Conservation (phyloP, 352 stramenopile species). For the Phytophthora idaei region DNA sequence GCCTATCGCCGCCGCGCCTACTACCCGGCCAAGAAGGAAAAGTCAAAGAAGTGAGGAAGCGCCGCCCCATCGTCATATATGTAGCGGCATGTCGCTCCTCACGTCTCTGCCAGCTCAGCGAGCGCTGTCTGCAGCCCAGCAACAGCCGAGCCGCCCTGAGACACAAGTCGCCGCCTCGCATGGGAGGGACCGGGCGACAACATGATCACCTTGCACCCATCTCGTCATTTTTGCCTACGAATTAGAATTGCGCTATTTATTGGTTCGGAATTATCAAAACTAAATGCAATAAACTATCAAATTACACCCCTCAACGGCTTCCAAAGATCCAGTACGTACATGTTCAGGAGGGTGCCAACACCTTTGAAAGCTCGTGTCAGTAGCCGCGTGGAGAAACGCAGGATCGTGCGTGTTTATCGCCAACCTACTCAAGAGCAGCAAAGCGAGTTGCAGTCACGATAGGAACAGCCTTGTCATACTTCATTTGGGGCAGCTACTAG, state of each 20-base stretch:
- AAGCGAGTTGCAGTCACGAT: background rate
- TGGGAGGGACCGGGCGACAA: slow-evolving; percentile 12
- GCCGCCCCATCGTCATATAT: slow-evolving; percentile 4
- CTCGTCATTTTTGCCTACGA: slow-evolving; percentile 16
- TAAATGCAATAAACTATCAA: slow-evolving; percentile 28
- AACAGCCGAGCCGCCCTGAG: slow-evolving; percentile 14
- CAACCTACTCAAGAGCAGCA: background rate
- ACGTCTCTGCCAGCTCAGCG: slow-evolving; percentile 8
- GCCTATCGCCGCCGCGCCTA: slow-evolving; percentile 50
- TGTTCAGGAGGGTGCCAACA: no score
- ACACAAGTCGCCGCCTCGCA: slow-evolving; percentile 12
- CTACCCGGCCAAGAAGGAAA: slow-evolving; percentile 42
- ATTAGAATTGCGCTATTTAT: slow-evolving; percentile 38
- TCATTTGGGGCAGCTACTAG: background rate
- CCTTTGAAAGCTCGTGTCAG: no score
- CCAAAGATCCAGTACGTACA: background rate
- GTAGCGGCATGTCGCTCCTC: background rate
- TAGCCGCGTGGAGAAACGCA: background rate
- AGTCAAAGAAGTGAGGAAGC: slow-evolving; percentile 35
- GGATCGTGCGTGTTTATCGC: background rate
- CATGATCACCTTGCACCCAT: slow-evolving; percentile 1
- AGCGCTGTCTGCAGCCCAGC: background rate
- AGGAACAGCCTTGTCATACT: no score
- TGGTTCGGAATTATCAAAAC: slow-evolving; percentile 22
- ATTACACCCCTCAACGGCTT: background rate